Evolutionary conservation across 495 filamentous ascomycete species (phyloP), one percentile per base, ranked within the genome.

Genomic region (Chaetomium fimeti): DNA sequence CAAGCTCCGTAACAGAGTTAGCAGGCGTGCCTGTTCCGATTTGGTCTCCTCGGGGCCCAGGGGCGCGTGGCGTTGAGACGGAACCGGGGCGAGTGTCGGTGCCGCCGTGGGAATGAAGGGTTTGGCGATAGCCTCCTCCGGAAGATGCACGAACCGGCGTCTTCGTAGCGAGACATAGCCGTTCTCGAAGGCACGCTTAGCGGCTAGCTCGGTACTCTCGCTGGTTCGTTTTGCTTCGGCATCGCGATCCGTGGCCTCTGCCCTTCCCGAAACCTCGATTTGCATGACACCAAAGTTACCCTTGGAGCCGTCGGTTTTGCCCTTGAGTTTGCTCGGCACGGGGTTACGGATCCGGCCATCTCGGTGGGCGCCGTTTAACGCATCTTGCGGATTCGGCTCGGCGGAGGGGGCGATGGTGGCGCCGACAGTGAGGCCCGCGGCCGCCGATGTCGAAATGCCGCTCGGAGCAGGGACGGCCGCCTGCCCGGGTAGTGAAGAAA

Each of bases 281-380:
- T 83, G 82, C 81, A 84, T 84, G 28, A 85, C 82, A 13, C 78
- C 76, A 67, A 85, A 85, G 65, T 84, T 84, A 7, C 82, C 82
- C 61, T 83, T 81, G 68, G 82, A 84, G 22, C 77, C 75, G 61
- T 84, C 82, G n/a, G 79, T 84, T 57, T 82, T 82, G 47, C 82
- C 82, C 66, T 84, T 84, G 45, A 84, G 69, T 62, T 84, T 84
- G 69, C 82, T 83, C 2, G 83, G 82, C 1, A 85, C 81, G 7
- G 82, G 82, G 62, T 85, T 83, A 47, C 81, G 73, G n/a, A 85
- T 80, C 11, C 83, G 76, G 48, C 83, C 82, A 69, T 85, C 83
- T 40, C 65, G 72, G n/a, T 70, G 68, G 11, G 66, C 63, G 18
- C 66, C 71, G 28, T 53, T 60, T 18, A 68, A 57, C 18, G 62